Percentiles rank a stretch among this genome's conserved stretches.
Evolutionary conservation across 805 yeast species (phyloP).

Genomic region (Metschnikowia santaceciliae): DNA sequence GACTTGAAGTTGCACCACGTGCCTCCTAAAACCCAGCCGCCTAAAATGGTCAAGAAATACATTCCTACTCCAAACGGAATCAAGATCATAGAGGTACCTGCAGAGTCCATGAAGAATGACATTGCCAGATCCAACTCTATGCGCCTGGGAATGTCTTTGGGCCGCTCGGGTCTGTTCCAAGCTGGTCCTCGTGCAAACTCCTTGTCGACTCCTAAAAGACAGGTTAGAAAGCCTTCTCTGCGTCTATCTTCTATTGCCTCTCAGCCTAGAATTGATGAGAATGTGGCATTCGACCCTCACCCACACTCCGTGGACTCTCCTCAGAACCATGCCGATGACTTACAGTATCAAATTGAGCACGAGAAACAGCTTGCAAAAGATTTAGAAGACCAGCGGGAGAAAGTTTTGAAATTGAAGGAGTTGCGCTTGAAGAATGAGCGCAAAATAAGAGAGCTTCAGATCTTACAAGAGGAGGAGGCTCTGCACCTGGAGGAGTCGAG

Average conservation of each 20-base stretch:
- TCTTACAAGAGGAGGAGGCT: constrained; percentile 14
- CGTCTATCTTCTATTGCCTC: constrained; percentile 15
- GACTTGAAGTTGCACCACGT: constrained; percentile 31
- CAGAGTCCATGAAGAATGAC: constrained; percentile 35
- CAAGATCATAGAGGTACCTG: constrained; percentile 65
- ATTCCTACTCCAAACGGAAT: constrained; percentile 73
- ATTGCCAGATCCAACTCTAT: constrained; percentile 39
- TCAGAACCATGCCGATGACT: constrained; percentile 19
- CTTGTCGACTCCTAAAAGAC: constrained; percentile 13
- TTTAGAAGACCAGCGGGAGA: constrained; percentile 35
- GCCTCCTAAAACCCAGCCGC: constrained; percentile 13
- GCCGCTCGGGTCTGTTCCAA: constrained; percentile 21
- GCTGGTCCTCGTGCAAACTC: constrained; percentile 23
- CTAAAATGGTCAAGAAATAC: constrained; percentile 59
- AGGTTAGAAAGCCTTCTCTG: constrained; percentile 8
- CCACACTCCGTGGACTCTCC: background rate
- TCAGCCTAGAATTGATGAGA: constrained; percentile 16
- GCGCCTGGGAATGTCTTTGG: constrained; percentile 27
- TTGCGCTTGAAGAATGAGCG: constrained; percentile 27
- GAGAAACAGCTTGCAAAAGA: constrained; percentile 37
- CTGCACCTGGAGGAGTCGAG: constrained; percentile 2
- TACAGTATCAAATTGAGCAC: constrained; percentile 34
- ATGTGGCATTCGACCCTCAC: constrained; percentile 24
- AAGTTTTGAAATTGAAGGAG: constrained; percentile 31
- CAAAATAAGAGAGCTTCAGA: constrained; percentile 18